phyloP scores from a whole-genome alignment of 163 green algal species.

The Scenedesmus sp. region DNA sequence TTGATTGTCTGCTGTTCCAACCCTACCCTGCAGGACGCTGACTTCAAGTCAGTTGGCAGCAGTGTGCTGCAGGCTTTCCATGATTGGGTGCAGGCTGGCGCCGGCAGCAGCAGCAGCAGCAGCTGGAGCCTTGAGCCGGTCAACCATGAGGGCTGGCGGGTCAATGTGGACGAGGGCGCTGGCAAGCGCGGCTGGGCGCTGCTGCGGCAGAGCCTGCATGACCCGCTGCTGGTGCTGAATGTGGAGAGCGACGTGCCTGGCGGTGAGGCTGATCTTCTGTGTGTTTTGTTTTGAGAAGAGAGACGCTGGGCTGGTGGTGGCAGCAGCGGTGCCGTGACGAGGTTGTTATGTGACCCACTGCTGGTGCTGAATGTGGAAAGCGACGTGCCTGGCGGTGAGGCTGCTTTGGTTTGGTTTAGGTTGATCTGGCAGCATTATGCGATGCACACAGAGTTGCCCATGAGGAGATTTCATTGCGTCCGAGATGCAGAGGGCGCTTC shows the following conservation, averaged over 20 bases:
- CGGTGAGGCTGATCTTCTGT: slow-evolving; percentile 49
- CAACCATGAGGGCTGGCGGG: slow-evolving; percentile 92
- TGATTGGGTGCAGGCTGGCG: slow-evolving; percentile 60
- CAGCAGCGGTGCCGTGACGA: too few relatives aligned
- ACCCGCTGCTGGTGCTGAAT: slow-evolving; percentile 92
- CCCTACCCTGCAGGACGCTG: slow-evolving; percentile 25
- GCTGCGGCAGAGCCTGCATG: slow-evolving; percentile 90
- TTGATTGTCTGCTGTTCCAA: neutral
- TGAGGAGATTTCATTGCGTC: too few relatives aligned
- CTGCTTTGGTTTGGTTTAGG: too few relatives aligned
- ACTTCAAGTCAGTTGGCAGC: slow-evolving; percentile 79
- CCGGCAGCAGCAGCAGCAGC: neutral
- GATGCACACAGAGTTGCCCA: too few relatives aligned
- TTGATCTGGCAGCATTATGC: too few relatives aligned
- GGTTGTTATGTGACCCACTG: slow-evolving; percentile 64
- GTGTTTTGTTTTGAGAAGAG: neutral
- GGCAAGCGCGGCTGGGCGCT: slow-evolving; percentile 88
- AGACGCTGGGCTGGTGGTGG: too few relatives aligned
- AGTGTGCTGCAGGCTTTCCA: slow-evolving; percentile 76
- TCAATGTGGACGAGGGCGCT: slow-evolving; percentile 83
- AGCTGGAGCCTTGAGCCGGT: slow-evolving; percentile 71
- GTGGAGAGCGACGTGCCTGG: slow-evolving; percentile 80
- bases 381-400: too few relatives aligned
- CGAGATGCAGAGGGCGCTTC: too few relatives aligned
- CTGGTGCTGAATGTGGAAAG: slow-evolving; percentile 86